Evolutionary conservation across 2,329 filamentous ascomycete genomes (phyloP).

Genomic region (Eurotiales sp.): DNA sequence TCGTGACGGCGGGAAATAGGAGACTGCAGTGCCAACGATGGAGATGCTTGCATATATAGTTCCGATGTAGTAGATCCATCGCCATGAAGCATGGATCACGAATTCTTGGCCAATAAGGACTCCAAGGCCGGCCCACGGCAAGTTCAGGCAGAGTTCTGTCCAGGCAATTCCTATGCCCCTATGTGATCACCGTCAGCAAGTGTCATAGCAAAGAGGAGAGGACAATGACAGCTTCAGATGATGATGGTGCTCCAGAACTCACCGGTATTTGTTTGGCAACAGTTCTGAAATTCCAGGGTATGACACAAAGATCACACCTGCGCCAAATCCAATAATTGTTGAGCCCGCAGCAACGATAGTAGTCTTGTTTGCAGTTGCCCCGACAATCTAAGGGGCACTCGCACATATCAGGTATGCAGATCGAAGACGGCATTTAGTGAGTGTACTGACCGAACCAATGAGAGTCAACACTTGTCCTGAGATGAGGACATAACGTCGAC

Average conservation of each 20-base stretch:
- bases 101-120: too few species aligned
- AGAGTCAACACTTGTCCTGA: too few species aligned
- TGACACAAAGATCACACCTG: neutral
- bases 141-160: neutral
- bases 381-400: neutral
- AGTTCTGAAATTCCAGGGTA: constrained; percentile 3
- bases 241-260: too few species aligned
- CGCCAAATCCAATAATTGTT: neutral
- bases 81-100: neutral
- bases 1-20: neutral
- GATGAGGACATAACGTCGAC: neutral
- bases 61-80: neutral
- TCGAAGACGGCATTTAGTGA: too few species aligned
- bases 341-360: neutral
- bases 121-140: too few species aligned
- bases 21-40: neutral
- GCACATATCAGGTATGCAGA: neutral
- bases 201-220: neutral
- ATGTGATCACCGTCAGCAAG: neutral
- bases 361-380: neutral
- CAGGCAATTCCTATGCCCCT: neutral
- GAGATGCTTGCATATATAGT: neutral
- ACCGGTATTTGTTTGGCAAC: neutral
- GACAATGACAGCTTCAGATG: too few species aligned
- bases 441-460: too few species aligned